phyloP scores from a whole-genome alignment of 2,329 filamentous ascomycete genomes.

The Fusarium sp. region DNA sequence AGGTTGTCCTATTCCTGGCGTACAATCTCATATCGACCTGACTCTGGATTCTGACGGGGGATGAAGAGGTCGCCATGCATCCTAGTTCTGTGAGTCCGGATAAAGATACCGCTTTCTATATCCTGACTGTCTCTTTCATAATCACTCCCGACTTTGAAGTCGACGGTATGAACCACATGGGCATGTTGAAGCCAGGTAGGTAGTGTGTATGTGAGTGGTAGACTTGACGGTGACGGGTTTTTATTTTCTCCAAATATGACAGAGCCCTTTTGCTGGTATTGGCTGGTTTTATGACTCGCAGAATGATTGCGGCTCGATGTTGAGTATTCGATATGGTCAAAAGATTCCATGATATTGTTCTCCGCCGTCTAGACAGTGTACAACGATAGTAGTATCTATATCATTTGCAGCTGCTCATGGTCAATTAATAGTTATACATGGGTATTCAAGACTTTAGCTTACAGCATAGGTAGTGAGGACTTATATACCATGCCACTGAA shows the following conservation, averaged over 20 bases:
- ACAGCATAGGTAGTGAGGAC: background rate
- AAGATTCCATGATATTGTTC: background rate
- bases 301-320: background rate
- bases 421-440: background rate
- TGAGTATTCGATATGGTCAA: background rate
- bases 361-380: background rate
- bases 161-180: slow-evolving; percentile 27
- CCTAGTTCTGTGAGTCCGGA: slow-evolving; percentile 8
- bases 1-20: slow-evolving; percentile 4
- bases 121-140: background rate
- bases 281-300: too few relatives aligned
- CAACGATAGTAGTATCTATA: background rate
- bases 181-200: slow-evolving; percentile 30
- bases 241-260: background rate
- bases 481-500: background rate
- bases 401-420: background rate
- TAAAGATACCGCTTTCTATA: slow-evolving; percentile 34
- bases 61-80: slow-evolving; percentile 29
- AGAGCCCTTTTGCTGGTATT: background rate
- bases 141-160: slow-evolving; percentile 17
- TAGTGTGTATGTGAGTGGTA: background rate
- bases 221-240: background rate
- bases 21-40: slow-evolving; percentile 15
- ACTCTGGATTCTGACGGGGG: background rate
- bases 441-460: background rate